phyloP scores from a whole-genome alignment of 495 filamentous ascomycete genomes.

The Podospora tetraspora region DNA sequence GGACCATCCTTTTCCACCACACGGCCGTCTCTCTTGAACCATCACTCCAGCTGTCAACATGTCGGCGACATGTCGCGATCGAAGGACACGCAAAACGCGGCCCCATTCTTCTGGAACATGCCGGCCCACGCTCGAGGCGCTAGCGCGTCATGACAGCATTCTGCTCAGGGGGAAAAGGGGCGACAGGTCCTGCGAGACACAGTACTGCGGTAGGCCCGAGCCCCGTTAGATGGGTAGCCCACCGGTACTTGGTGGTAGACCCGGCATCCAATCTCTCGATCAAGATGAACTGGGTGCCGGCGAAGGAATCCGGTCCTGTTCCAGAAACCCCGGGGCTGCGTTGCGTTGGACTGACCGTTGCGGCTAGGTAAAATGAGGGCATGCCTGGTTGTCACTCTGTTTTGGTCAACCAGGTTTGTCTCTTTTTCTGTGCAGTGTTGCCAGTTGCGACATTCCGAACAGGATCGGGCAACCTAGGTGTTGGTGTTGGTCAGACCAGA shows the following conservation, averaged over 20 bases:
- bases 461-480: neutral
- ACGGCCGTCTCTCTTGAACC: neutral
- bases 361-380: neutral
- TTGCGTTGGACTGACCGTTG: neutral
- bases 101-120: conserved; percentile 7
- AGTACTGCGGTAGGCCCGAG: conserved; percentile 1
- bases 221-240: conserved; percentile 7
- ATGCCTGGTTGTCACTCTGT: neutral
- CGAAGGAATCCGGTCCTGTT: neutral
- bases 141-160: conserved; percentile 18
- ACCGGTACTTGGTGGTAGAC: neutral
- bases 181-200: neutral
- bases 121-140: neutral
- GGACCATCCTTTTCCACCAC: neutral
- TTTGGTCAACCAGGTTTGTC: neutral
- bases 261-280: neutral
- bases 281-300: neutral
- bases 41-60: neutral
- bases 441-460: neutral
- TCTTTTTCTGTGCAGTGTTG: neutral
- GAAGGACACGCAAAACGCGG: neutral
- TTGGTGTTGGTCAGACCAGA: neutral
- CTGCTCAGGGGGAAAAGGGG: conserved; percentile 12
- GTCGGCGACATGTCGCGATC: neutral
- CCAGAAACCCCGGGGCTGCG: conserved; percentile 5